Percentiles rank a stretch among this genome's conserved stretches.
These are phyloP conservation scores for Aspergillus spinulosporus DNA, from an alignment of 2,329 filamentous ascomycete genomes.

Conservation along the genomic window DNA sequence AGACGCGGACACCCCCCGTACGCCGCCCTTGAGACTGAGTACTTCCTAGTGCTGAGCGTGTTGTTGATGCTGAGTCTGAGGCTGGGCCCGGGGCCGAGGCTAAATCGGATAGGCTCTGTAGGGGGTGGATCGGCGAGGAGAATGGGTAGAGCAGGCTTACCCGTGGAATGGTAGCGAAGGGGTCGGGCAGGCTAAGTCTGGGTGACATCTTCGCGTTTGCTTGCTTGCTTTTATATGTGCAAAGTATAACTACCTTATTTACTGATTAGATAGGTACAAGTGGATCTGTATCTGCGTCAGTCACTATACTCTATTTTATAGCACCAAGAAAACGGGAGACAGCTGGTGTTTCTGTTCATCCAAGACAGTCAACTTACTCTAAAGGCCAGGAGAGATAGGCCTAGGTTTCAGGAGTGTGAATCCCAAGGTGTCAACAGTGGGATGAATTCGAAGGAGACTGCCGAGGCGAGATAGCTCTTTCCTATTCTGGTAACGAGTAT, in stretches of 20 bases:
- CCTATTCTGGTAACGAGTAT: not conserved
- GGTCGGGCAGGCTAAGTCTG: constrained; percentile 23
- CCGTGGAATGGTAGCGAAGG: constrained; percentile 31
- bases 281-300: no score
- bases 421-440: no score
- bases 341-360: no score
- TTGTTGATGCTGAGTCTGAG: not conserved
- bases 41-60: no score
- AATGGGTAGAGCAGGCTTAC: constrained; percentile 31
- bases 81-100: constrained; percentile 1
- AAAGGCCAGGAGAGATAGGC: no score
- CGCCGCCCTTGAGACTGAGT: not conserved
- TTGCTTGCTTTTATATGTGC: not conserved
- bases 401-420: no score
- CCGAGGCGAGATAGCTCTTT: not conserved
- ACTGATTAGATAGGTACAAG: no score
- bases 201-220: constrained; percentile 14
- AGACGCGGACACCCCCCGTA: constrained; percentile 17
- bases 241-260: no score
- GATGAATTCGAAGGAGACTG: not conserved
- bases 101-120: constrained; percentile 16
- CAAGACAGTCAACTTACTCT: no score
- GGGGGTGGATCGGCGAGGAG: constrained; percentile 35
- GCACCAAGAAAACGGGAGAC: no score
- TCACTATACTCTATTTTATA: no score